Evolutionary conservation across 2,329 filamentous ascomycete genomes (phyloP), one percentile per base, ranked within the genome.

Genomic region (Pseudocercospora cruenta): DNA sequence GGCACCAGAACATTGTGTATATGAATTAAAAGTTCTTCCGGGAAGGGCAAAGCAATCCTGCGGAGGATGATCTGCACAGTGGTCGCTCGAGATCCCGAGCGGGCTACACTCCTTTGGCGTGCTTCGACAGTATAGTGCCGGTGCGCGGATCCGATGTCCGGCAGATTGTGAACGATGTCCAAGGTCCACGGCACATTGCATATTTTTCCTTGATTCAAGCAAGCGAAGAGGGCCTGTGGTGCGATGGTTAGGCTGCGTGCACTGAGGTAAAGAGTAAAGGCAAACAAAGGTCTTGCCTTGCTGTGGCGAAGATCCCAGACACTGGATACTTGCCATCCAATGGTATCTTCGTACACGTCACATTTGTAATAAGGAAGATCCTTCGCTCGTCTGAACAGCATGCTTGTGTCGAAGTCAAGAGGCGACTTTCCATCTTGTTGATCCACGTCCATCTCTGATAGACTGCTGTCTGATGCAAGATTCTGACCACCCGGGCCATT

Each of bases 201-300:
- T 2, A 61, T 19, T 26, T 36, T 12, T 6, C 21, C 59, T 21
- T 24, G 26, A 28, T 61, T 51, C 8, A 61, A 21, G 19, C 59
- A 61, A 19, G 43, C 45, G 28, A 61, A 61, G 3, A 54, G 22
- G 16, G 51, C 49, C 26, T 62, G 28, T 47, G 60, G 47, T 9
- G 21, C 49, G 14, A 62, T 28, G 10, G 28, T 14, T 12, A 47
- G 10, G 31, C 12, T 9, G 8, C 45, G 28, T 31, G 60, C 49
- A 31, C 22, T n/a, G n/a, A 62, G 60, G 22, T 62, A 62, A 3
- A 62, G 49, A 10, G 49, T 47, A n/a, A 62, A 62, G 2, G 19
- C 51, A 26, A 62, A 62, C 5, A 10, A 8, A 8, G 60, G 60
- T 31, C 60, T n/a, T 43, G 60, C 33, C 28, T 57, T 57, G 28